A percentile compares a stretch with the other conserved stretches of the same genome.
These are phyloP conservation scores for Olyra latifolia DNA, from an alignment of 176 grass and related monocot genomes.

Conservation along the genomic window DNA sequence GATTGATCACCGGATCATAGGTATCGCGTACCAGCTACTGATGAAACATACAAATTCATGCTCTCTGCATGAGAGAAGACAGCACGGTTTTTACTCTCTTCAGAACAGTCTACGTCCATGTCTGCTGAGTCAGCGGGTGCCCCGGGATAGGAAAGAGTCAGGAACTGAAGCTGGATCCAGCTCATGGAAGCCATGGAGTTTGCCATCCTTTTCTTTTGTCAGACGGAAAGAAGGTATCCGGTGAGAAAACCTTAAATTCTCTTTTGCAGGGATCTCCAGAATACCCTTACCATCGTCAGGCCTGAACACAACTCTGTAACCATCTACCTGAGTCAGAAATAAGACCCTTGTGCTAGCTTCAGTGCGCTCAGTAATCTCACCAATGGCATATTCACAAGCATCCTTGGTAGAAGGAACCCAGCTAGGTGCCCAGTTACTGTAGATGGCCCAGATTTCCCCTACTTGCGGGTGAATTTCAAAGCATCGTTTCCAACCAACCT, in stretches of 20 bases:
- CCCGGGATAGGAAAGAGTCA: constrained; percentile 37
- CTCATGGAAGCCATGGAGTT: constrained; percentile 61
- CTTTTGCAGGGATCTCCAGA: constrained; percentile 45
- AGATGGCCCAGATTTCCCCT: constrained; percentile 79
- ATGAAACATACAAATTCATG: neutral
- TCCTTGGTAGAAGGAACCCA: constrained; percentile 54
- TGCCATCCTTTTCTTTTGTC: constrained; percentile 48
- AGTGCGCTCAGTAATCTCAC: constrained; percentile 45
- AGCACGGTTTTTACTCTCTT: constrained; percentile 14
- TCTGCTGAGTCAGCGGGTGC: constrained; percentile 7
- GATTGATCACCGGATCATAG: neutral
- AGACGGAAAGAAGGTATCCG: constrained; percentile 60
- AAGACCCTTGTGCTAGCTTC: constrained; percentile 39
- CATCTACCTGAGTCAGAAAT: constrained; percentile 52
- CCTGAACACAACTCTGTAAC: constrained; percentile 55
- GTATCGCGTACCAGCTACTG: neutral
- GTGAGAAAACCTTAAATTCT: constrained; percentile 67
- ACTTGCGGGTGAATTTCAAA: constrained; percentile 47
- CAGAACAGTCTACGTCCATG: neutral
- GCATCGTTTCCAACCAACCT: constrained; percentile 23
- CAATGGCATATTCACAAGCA: constrained; percentile 54
- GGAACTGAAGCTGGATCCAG: constrained; percentile 75
- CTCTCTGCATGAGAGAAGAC: neutral
- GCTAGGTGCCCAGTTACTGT: constrained; percentile 51
- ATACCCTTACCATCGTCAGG: constrained; percentile 31